Percentiles rank a stretch among this genome's conserved stretches.
These are phyloP conservation scores for Cordyceps militaris DNA, from an alignment of 2,329 filamentous ascomycete genomes.

Conservation along the genomic window DNA sequence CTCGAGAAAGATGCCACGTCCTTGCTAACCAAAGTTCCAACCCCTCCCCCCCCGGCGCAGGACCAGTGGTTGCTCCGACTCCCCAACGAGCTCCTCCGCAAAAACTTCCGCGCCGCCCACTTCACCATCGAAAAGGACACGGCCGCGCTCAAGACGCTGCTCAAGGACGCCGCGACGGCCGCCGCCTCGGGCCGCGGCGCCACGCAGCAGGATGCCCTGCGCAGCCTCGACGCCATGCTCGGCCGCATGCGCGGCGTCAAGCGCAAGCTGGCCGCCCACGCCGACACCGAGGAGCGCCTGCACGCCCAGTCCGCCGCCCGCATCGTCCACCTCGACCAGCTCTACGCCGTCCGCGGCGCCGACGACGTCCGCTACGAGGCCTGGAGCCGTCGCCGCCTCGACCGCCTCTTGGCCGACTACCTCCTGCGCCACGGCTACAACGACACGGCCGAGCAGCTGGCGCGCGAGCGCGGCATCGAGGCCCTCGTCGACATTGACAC, in stretches of 20 bases:
- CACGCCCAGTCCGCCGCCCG: slow-evolving; percentile 70
- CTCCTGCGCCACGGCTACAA: slow-evolving; percentile 77
- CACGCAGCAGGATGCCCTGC: slow-evolving; percentile 64
- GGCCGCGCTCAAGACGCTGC: slow-evolving; percentile 51
- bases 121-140: slow-evolving; percentile 68
- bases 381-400: slow-evolving; percentile 76
- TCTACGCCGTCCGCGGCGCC: slow-evolving; percentile 74
- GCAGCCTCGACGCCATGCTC: slow-evolving; percentile 78
- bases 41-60: slow-evolving; percentile 34
- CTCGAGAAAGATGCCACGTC: too few species aligned
- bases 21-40: neutral
- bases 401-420: slow-evolving; percentile 87
- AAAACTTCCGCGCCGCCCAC: slow-evolving; percentile 86
- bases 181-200: slow-evolving; percentile 57
- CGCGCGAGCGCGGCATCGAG: slow-evolving; percentile 66
- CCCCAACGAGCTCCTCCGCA: slow-evolving; percentile 84
- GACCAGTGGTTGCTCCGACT: slow-evolving; percentile 92
- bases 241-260: slow-evolving; percentile 78
- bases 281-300: slow-evolving; percentile 72
- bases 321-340: slow-evolving; percentile 70
- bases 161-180: slow-evolving; percentile 58
- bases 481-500: slow-evolving; percentile 84
- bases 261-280: slow-evolving; percentile 70
- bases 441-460: slow-evolving; percentile 67
- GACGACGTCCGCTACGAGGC: slow-evolving; percentile 90